Evolutionary conservation across 73 alveolate genomes (phyloP).

Genomic region (Paramecium pentaurelia): DNA sequence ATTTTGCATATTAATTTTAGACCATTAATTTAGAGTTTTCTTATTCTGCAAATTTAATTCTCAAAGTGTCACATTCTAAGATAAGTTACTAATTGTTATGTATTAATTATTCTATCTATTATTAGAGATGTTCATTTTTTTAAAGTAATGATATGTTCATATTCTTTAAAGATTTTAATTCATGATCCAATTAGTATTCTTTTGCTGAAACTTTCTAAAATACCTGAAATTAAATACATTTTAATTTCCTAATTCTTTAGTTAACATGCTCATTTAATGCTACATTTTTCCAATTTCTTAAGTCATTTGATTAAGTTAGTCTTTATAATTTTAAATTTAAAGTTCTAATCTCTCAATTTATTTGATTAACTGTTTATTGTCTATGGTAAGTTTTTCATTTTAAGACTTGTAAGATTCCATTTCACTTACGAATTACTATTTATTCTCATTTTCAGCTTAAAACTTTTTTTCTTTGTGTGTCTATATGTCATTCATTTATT

Average conservation of each 20-base stretch:
- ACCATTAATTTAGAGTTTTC: background rate
- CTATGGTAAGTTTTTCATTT: background rate
- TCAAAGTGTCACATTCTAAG: background rate
- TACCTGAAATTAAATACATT: background rate
- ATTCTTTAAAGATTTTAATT: background rate
- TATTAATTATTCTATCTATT: background rate
- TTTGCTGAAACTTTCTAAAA: background rate
- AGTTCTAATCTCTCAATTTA: slow-evolving; percentile 3
- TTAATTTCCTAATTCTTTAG: background rate
- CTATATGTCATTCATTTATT: slow-evolving; percentile 23
- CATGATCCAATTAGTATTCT: background rate
- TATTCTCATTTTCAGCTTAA: background rate
- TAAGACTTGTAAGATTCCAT: background rate
- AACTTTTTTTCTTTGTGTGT: background rate
- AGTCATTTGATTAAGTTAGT: slow-evolving; percentile 5
- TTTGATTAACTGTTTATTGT: background rate
- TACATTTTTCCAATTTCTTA: slow-evolving; percentile 26
- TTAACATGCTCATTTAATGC: background rate
- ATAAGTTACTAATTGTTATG: background rate
- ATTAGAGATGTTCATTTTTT: background rate
- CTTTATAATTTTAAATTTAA: slow-evolving; percentile 17
- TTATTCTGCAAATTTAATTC: background rate
- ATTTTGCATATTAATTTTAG: background rate
- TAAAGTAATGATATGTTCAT: background rate
- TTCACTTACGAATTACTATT: background rate